Percentiles rank a stretch among this genome's conserved stretches.
Evolutionary conservation across 2,329 filamentous ascomycete genomes (phyloP).

Genomic region (Dothideomycetidae sp.): DNA sequence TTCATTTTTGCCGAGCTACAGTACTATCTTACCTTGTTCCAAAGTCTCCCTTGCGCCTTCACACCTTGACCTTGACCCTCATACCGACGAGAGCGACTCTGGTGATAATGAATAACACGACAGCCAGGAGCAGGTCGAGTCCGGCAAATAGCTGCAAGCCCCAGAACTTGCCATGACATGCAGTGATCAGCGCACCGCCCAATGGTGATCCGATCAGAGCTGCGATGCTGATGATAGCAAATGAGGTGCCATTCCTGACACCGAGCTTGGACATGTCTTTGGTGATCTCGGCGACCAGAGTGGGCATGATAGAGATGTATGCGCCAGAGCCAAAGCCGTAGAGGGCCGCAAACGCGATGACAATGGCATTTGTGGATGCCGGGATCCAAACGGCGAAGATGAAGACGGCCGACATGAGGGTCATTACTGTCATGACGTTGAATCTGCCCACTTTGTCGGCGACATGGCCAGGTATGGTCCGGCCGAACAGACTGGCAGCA

Average conservation of each 20-base stretch:
- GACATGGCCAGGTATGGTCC: conserved; percentile 21
- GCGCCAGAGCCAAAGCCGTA: conserved; percentile 20
- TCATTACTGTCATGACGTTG: conserved; percentile 19
- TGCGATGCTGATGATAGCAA: conserved; percentile 47
- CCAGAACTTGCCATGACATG: conserved; percentile 39
- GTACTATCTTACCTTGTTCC: too few species aligned
- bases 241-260: conserved; percentile 49
- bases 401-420: conserved; percentile 14
- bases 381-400: conserved; percentile 17
- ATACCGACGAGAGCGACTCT: conserved; percentile 24
- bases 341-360: conserved; percentile 17
- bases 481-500: conserved; percentile 17
- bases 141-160: conserved; percentile 54
- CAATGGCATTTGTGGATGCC: conserved; percentile 11
- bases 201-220: conserved; percentile 43
- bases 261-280: conserved; percentile 31
- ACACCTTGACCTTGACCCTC: conserved; percentile 10
- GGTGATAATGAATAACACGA: conserved; percentile 24
- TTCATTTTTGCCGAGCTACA: too few species aligned
- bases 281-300: conserved; percentile 22
- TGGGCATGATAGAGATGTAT: conserved; percentile 20
- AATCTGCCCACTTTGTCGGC: conserved; percentile 23
- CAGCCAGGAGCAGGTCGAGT: conserved; percentile 34
- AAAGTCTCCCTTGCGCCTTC: too few species aligned
- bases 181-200: conserved; percentile 36